A percentile compares a stretch with the other conserved stretches of the same genome.
Conservation (phyloP, 805 yeast species). For the Wickerhamomyces alni region DNA sequence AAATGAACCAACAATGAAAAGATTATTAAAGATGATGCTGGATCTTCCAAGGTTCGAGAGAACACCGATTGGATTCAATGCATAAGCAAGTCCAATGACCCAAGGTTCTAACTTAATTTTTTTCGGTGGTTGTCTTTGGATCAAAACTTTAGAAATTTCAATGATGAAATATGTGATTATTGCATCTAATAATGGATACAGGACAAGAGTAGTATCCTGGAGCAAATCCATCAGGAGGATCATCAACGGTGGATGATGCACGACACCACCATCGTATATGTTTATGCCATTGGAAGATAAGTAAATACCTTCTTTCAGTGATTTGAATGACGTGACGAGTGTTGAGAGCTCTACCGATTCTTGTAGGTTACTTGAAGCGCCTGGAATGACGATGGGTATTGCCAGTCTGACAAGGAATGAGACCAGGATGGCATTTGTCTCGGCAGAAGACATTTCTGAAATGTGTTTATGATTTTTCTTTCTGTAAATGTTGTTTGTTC, state of each 20-base stretch:
- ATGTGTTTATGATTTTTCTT: no score
- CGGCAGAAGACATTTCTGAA: not conserved
- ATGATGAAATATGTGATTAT: constrained; percentile 50
- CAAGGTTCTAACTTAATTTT: constrained; percentile 27
- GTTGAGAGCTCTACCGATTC: constrained; percentile 59
- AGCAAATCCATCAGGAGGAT: constrained; percentile 39
- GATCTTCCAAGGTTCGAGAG: constrained; percentile 66
- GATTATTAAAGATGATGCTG: constrained; percentile 53
- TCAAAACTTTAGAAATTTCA: constrained; percentile 34
- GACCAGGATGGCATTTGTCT: constrained; percentile 3
- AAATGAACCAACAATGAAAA: constrained; percentile 44
- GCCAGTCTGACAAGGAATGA: constrained; percentile 13
- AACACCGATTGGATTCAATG: constrained; percentile 76
- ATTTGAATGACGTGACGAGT: constrained; percentile 63
- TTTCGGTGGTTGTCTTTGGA: constrained; percentile 9
- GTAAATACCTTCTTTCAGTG: constrained; percentile 62
- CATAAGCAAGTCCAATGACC: constrained; percentile 56
- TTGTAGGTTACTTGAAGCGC: constrained; percentile 13
- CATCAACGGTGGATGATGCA: constrained; percentile 79
- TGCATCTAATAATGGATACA: constrained; percentile 58
- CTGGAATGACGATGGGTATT: constrained; percentile 13
- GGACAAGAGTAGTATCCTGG: constrained; percentile 22
- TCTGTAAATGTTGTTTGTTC: no score
- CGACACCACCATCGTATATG: constrained; percentile 80
- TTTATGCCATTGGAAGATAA: constrained; percentile 49